Percentiles rank a stretch among this genome's conserved stretches.
Conservation (phyloP, 352 stramenopile genomes). For the Peronospora tabacina region DNA sequence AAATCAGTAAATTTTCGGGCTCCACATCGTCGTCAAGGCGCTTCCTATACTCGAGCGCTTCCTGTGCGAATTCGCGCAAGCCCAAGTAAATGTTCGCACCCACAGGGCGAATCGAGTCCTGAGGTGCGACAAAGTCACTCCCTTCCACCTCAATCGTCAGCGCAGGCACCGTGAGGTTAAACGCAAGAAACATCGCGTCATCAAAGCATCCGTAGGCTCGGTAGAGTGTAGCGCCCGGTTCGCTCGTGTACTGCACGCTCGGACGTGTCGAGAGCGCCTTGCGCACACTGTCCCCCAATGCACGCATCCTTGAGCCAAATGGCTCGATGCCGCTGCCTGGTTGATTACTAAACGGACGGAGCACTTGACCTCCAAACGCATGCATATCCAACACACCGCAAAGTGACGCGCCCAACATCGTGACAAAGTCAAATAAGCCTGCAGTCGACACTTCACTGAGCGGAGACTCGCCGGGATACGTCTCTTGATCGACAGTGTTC, state of each 20-base stretch:
- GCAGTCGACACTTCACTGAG: slow-evolving; percentile 52
- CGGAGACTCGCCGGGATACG: slow-evolving; percentile 44
- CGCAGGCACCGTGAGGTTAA: slow-evolving; percentile 53
- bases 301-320: slow-evolving; percentile 43
- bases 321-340: slow-evolving; percentile 31
- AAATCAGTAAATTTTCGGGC: too few species aligned
- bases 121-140: slow-evolving; percentile 51
- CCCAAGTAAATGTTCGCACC: slow-evolving; percentile 49
- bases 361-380: slow-evolving; percentile 44
- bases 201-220: slow-evolving; percentile 64
- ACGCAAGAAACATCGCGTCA: slow-evolving; percentile 48
- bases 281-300: slow-evolving; percentile 37
- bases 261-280: slow-evolving; percentile 38
- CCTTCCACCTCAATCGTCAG: slow-evolving; percentile 69
- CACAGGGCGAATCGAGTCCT: slow-evolving; percentile 51
- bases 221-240: slow-evolving; percentile 52
- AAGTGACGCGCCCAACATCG: slow-evolving; percentile 30
- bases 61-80: slow-evolving; percentile 48
- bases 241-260: slow-evolving; percentile 39
- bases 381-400: slow-evolving; percentile 61
- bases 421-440: slow-evolving; percentile 52
- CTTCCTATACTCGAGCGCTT: slow-evolving; percentile 38
- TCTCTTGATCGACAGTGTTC: slow-evolving; percentile 35
- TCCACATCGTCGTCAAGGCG: too few species aligned
- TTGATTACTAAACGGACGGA: slow-evolving; percentile 61